Evolutionary conservation across 371 early-diverging fungal genomes (phyloP).

Genomic region (Lichtheimia ramosa): DNA sequence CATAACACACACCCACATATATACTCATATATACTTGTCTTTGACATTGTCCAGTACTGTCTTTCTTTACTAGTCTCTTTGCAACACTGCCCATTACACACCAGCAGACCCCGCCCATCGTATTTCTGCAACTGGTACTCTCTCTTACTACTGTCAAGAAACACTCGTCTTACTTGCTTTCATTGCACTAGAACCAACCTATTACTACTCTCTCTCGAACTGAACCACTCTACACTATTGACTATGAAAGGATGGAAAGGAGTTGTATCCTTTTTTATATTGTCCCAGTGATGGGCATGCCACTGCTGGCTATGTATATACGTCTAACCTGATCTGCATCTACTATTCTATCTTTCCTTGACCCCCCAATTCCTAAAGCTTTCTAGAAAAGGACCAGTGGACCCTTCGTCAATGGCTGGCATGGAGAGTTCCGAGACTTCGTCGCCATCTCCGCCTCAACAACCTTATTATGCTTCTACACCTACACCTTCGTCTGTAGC

Average conservation of each 20-base stretch:
- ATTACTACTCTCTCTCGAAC: too few species aligned
- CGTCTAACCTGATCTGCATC: not conserved
- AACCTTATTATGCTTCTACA: constrained; percentile 5
- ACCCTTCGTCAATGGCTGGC: constrained; percentile 1
- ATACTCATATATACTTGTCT: too few species aligned
- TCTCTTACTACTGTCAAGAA: too few species aligned
- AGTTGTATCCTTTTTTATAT: constrained; percentile 17
- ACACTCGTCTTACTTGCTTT: too few species aligned
- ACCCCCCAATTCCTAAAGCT: constrained; percentile 4
- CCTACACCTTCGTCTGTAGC: constrained; percentile 4
- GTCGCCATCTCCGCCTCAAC: constrained; percentile 9
- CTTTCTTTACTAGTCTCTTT: too few species aligned
- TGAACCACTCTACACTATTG: not conserved
- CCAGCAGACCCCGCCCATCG: too few species aligned
- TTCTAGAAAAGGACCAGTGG: constrained; percentile 10
- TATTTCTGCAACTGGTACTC: too few species aligned
- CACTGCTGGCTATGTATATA: not conserved
- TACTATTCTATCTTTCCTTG: not conserved
- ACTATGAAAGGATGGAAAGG: constrained; percentile 20
- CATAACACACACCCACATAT: too few species aligned
- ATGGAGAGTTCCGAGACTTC: constrained; percentile 1
- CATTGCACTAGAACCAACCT: too few species aligned
- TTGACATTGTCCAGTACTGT: too few species aligned
- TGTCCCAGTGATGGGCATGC: not conserved
- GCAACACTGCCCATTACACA: too few species aligned